Conservation (phyloP, 768 basidiomycete genomes). For the Kwoniella botswanensis region DNA sequence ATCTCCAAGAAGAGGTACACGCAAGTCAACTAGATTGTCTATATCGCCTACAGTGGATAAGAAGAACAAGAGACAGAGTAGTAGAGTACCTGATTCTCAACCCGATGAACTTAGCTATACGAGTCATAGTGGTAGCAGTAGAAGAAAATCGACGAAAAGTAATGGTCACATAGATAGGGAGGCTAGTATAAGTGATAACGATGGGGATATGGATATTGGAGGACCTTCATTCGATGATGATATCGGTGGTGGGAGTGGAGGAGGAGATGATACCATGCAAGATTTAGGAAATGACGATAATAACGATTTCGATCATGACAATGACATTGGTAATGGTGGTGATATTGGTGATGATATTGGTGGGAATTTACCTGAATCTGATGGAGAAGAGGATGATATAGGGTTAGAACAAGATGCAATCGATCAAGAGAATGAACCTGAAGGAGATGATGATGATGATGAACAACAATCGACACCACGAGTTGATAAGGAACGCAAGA, state of each 20-base stretch:
- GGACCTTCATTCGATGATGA: conserved; percentile 1
- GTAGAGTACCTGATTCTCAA: background rate
- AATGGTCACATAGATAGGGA: background rate
- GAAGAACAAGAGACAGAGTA: conserved; percentile 1
- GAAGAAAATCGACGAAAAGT: too few species aligned
- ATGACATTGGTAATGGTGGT: conserved; percentile 19
- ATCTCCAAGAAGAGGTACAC: background rate
- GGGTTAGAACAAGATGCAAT: conserved; percentile 25
- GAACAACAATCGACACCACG: conserved; percentile 10
- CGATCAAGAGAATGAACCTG: conserved; percentile 17
- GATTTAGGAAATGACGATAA: conserved; percentile 21
- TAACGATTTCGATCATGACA: background rate
- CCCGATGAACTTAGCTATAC: background rate
- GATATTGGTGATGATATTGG: background rate
- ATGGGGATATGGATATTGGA: conserved; percentile 14
- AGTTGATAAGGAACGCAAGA: conserved; percentile 23
- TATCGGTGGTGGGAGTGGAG: conserved; percentile 1
- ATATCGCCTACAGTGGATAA: conserved; percentile 5
- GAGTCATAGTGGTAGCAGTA: background rate
- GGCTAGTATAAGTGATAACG: background rate
- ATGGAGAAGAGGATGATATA: conserved; percentile 33
- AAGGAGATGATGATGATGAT: conserved; percentile 13
- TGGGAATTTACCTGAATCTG: background rate
- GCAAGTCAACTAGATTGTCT: background rate
- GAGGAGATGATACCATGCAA: conserved; percentile 1